These are phyloP conservation scores for Cardamine chenopodiifolia DNA, from an alignment of 345 rosid species.

Conservation along the genomic window DNA sequence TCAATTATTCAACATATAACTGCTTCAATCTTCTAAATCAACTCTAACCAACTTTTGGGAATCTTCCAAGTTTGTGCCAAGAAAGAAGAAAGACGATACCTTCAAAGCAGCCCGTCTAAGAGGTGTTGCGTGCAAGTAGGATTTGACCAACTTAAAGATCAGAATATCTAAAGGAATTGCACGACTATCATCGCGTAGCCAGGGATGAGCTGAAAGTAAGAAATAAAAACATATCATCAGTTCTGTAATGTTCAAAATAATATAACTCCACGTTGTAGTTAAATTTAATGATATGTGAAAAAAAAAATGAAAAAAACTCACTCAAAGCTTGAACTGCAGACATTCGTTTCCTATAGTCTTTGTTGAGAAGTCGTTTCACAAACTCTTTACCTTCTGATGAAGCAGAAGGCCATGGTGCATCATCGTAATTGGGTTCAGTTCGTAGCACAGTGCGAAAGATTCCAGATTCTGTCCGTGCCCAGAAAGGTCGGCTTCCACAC, in stretches of 20 bases:
- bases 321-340: constrained; percentile 84
- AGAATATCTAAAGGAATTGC: constrained; percentile 65
- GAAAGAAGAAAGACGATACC: constrained; percentile 41
- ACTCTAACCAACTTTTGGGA: background rate
- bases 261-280: background rate
- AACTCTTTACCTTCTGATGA: constrained; percentile 79
- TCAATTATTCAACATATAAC: constrained; percentile 14
- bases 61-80: background rate
- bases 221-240: background rate
- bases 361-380: constrained; percentile 82
- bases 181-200: constrained; percentile 62
- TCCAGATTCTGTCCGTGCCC: constrained; percentile 91
- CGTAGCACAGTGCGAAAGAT: constrained; percentile 81
- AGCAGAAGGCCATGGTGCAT: constrained; percentile 78
- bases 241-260: constrained; percentile 11
- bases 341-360: constrained; percentile 83
- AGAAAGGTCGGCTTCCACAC: constrained; percentile 87
- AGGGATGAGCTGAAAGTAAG: constrained; percentile 64
- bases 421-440: constrained; percentile 75
- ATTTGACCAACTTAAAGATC: constrained; percentile 72
- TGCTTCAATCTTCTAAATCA: background rate
- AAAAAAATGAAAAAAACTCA: constrained; percentile 43
- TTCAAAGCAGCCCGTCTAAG: constrained; percentile 73
- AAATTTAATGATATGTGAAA: background rate
- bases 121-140: constrained; percentile 71